phyloP scores from a whole-genome alignment of 2,329 filamentous ascomycete genomes.

The Neonectria sp. region DNA sequence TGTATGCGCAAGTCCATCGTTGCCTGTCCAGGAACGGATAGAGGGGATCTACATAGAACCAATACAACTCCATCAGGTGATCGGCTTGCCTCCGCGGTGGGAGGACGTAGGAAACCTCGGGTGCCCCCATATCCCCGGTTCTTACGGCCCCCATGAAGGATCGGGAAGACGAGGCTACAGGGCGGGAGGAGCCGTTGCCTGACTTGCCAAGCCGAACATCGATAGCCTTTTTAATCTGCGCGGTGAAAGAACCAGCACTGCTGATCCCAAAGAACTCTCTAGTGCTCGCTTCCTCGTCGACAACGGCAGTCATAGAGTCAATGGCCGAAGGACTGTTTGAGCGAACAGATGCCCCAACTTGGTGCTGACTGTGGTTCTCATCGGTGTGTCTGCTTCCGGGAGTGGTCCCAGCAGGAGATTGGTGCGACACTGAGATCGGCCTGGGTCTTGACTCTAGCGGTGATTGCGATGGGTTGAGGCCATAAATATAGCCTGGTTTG shows the following conservation, averaged over 20 bases:
- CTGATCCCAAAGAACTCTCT: conserved; percentile 64
- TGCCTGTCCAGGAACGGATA: conserved; percentile 61
- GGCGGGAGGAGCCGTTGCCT: conserved; percentile 1
- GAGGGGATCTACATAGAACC: conserved; percentile 61
- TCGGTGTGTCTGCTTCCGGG: conserved; percentile 22
- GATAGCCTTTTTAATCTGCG: conserved; percentile 61
- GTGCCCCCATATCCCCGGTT: conserved; percentile 30
- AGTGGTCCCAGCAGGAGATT: conserved; percentile 30
- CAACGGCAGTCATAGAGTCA: conserved; percentile 62
- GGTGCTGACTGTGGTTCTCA: conserved; percentile 21
- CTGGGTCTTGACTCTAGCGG: neutral
- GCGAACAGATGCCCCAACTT: conserved; percentile 33
- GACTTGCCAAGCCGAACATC: conserved; percentile 49
- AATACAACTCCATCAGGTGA: conserved; percentile 61
- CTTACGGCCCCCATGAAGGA: neutral
- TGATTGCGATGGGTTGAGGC: neutral
- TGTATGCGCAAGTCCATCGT: conserved; percentile 56
- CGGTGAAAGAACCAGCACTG: conserved; percentile 63
- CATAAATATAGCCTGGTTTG: neutral
- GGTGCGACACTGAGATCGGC: neutral
- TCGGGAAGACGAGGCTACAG: neutral
- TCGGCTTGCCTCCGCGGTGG: conserved; percentile 62
- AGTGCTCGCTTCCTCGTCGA: conserved; percentile 57
- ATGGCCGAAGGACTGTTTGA: conserved; percentile 52
- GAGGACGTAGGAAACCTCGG: conserved; percentile 56